Conservation (phyloP, 108 stramenopile genomes). For the Bacterosira constricta region DNA sequence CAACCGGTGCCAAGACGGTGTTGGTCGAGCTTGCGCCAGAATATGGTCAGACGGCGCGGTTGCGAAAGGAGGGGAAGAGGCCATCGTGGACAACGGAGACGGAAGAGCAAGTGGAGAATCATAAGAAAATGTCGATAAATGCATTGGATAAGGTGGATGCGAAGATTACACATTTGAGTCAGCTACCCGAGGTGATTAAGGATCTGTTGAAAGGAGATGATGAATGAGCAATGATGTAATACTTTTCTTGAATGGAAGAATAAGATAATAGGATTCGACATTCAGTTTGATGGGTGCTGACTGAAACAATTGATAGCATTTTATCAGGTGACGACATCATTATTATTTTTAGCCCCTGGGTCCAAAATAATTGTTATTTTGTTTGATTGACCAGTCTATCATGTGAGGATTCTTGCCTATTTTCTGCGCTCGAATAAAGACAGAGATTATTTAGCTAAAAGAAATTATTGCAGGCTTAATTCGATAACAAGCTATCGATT, state of each 20-base stretch:
- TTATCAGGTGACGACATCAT: no score
- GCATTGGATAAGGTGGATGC: constrained; percentile 68
- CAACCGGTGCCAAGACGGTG: constrained; percentile 86
- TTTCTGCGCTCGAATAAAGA: no score
- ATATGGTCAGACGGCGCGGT: constrained; percentile 79
- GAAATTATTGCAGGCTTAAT: no score
- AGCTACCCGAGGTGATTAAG: constrained; percentile 79
- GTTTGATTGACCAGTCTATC: no score
- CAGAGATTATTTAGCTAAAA: no score
- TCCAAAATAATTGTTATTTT: no score
- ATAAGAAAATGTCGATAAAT: constrained; percentile 72
- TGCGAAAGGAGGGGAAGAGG: constrained; percentile 66
- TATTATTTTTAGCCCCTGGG: no score
- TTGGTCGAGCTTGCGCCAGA: constrained; percentile 69
- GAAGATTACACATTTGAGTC: constrained; percentile 64
- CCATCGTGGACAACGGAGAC: constrained; percentile 80
- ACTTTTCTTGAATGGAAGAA: no score
- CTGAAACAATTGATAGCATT: no score
- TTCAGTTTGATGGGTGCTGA: no score
- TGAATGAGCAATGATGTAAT: constrained; percentile 18
- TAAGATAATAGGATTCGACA: no score
- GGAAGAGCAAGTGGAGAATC: constrained; percentile 61
- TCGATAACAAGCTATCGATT: background rate
- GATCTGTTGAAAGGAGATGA: constrained; percentile 57
- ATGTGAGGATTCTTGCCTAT: no score